Base-by-base conservation (phyloP, 495 filamentous ascomycete genomes). In the Glonium stellatum region DNA sequence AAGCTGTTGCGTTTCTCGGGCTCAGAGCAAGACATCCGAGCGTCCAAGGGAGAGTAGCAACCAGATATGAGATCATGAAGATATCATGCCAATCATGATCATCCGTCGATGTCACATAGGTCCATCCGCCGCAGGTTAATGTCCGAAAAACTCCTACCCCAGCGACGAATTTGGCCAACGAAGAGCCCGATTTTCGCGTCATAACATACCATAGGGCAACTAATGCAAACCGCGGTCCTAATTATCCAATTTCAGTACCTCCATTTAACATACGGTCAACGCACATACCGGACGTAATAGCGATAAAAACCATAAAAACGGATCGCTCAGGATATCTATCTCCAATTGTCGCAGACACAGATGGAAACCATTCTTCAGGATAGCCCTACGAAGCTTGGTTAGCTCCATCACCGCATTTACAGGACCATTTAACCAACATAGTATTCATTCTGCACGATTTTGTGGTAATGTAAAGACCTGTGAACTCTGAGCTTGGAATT, bases 11-110 rank as follows among this genome's bases (percentile, higher is more conserved):
- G 70, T 97, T 97, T 62, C 85, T 85, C 4, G 93, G 92, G 70
- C 91, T 96, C 39, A 97, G 77, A 12, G 86, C 85, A 49, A 97
- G 80, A 71, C 92, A 97, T 49, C 95, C 95, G 34, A 89, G 65
- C 1, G 92, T 97, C 95, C 95, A 99, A 5, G 95, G 95, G 57
- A 99, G 77, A 0, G 95, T 97, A 13, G 90, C 87, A 48, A 97
- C 85, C 51, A 99, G 75, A 71, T 99, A 99, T 27, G 90, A 95
- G 66, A 99, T 95, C 95, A 99, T 99, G 74, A 97, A 92, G 55
- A 97, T 93, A 72, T 99, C 95, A 70, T 99, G 95, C 91, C 90
- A 97, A 71, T 92, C 84, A 72, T 99, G 95, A 71, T 97, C 90
- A 72, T 99, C 95, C 10, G 95, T 97, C 41, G 92, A 97, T 21